These are phyloP conservation scores for Cyberlindnera americana DNA, from an alignment of 805 yeast genomes.

Conservation along the genomic window DNA sequence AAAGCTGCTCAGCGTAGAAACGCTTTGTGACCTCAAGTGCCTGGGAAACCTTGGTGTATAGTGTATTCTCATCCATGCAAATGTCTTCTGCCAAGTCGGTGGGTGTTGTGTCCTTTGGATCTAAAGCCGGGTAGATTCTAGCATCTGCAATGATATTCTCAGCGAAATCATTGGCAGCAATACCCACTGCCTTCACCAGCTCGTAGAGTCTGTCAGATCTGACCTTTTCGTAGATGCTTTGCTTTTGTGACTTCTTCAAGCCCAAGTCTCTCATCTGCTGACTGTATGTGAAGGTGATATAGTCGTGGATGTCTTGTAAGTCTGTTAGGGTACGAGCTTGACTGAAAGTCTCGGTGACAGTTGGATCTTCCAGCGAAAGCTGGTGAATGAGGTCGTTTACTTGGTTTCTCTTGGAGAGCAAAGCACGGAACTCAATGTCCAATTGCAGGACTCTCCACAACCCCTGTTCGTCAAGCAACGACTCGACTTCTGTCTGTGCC, in stretches of 20 bases:
- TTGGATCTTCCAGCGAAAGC: constrained; percentile 54
- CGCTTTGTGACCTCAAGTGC: constrained; percentile 73
- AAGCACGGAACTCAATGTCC: constrained; percentile 85
- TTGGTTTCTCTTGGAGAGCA: constrained; percentile 67
- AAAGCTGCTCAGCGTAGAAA: constrained; percentile 74
- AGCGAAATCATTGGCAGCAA: constrained; percentile 75
- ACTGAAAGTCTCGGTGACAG: constrained; percentile 51
- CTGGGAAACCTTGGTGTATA: constrained; percentile 53
- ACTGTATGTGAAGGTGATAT: constrained; percentile 66
- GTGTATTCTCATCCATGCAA: constrained; percentile 34
- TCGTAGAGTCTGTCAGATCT: constrained; percentile 60
- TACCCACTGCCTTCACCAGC: constrained; percentile 68
- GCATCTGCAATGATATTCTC: constrained; percentile 70
- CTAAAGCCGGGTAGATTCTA: constrained; percentile 70
- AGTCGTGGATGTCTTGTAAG: constrained; percentile 83
- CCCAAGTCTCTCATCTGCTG: constrained; percentile 37
- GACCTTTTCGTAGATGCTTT: constrained; percentile 61
- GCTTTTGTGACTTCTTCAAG: constrained; percentile 37
- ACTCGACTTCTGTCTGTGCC: constrained; percentile 36
- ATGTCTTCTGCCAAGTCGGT: constrained; percentile 49
- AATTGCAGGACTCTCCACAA: constrained; percentile 86
- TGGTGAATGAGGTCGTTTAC: constrained; percentile 54
- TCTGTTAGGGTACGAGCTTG: constrained; percentile 66
- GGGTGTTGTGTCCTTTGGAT: constrained; percentile 47
- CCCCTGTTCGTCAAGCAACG: constrained; percentile 72